These are phyloP conservation scores for Dichotomopilus funicola DNA, from an alignment of 2,329 filamentous ascomycete genomes.

Conservation along the genomic window DNA sequence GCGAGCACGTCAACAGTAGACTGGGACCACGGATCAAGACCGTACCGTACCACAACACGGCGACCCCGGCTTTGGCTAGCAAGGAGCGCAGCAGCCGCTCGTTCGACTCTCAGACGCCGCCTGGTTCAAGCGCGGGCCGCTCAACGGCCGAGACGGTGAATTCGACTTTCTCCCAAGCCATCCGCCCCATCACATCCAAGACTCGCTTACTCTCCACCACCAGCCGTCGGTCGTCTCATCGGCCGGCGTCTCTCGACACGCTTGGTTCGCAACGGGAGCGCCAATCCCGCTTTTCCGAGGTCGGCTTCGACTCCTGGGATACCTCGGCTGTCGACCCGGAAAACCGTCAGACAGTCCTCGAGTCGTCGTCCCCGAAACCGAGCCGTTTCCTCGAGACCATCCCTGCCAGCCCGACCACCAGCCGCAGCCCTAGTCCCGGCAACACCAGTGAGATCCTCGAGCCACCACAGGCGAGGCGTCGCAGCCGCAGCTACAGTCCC, in stretches of 20 bases:
- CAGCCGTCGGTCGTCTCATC: constrained; percentile 31
- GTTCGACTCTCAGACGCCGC: constrained; percentile 35
- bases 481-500: constrained; percentile 49
- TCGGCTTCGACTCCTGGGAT: constrained; percentile 70
- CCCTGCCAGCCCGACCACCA: constrained; percentile 57
- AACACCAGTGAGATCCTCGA: constrained; percentile 49
- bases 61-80: constrained; percentile 31
- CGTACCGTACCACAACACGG: constrained; percentile 45
- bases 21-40: constrained; percentile 41
- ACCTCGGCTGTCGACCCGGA: constrained; percentile 61
- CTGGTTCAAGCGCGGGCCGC: constrained; percentile 39
- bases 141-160: constrained; percentile 41
- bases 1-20: constrained; percentile 27
- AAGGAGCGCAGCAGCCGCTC: constrained; percentile 31
- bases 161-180: constrained; percentile 41
- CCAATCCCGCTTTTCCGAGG: constrained; percentile 37
- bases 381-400: constrained; percentile 62
- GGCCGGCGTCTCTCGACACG: constrained; percentile 42
- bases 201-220: constrained; percentile 44
- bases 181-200: constrained; percentile 52
- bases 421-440: constrained; percentile 59
- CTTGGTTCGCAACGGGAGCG: constrained; percentile 33
- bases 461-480: constrained; percentile 37
- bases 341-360: constrained; percentile 51
- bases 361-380: constrained; percentile 38